Evolutionary conservation across 805 yeast genomes (phyloP).

Genomic region (Pichia cabralensis): DNA sequence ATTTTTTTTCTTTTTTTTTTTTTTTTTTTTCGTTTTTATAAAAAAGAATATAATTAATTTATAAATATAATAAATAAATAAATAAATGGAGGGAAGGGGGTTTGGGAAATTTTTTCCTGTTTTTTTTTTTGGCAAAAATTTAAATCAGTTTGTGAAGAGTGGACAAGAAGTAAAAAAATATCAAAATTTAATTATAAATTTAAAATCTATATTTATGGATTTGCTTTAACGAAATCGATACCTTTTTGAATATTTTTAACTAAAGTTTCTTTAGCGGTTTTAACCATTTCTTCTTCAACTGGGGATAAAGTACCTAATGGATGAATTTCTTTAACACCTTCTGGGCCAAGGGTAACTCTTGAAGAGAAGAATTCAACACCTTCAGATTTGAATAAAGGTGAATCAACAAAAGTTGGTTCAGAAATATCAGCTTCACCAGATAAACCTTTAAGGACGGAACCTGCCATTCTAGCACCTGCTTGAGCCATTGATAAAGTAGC

Average conservation of each 20-base stretch:
- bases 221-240: slow-evolving; percentile 68
- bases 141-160: too few species aligned
- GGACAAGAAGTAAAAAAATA: neutral
- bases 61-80: neutral
- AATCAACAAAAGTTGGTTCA: slow-evolving; percentile 55
- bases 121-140: too few species aligned
- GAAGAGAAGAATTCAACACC: slow-evolving; percentile 97
- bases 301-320: slow-evolving; percentile 59
- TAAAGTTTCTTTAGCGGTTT: slow-evolving; percentile 79
- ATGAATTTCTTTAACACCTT: slow-evolving; percentile 80
- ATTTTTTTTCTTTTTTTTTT: too few species aligned
- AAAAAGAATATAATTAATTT: neutral
- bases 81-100: too few species aligned
- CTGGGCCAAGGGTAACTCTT: slow-evolving; percentile 84
- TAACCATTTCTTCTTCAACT: slow-evolving; percentile 79
- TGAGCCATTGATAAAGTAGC: slow-evolving; percentile 83
- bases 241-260: slow-evolving; percentile 91
- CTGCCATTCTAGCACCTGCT: slow-evolving; percentile 71
- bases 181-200: slow-evolving; percentile 2
- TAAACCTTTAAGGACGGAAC: slow-evolving; percentile 49
- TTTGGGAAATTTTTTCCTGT: too few species aligned
- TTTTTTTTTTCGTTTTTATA: too few species aligned
- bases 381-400: slow-evolving; percentile 73
- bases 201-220: slow-evolving; percentile 35
- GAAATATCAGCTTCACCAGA: slow-evolving; percentile 34